Percentiles rank a stretch among this genome's conserved stretches.
Conservation (phyloP, 768 basidiomycete genomes). For the Mycena rebaudengoi region DNA sequence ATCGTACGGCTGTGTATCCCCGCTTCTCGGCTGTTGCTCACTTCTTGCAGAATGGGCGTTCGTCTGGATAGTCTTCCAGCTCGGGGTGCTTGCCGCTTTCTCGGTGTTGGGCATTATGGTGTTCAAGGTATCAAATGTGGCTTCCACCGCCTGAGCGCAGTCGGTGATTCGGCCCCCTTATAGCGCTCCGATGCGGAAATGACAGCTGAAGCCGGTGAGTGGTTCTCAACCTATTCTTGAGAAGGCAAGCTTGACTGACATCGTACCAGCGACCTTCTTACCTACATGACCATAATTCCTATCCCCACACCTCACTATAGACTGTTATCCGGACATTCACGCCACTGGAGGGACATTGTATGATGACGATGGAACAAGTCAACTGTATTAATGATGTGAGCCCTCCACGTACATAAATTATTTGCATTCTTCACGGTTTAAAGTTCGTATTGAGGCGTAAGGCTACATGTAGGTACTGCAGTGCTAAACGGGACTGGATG, state of each 20-base stretch:
- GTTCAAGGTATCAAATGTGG: conserved; percentile 68
- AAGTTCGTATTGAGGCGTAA: conserved; percentile 14
- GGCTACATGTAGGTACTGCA: conserved; percentile 15
- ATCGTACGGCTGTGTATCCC: conserved; percentile 62
- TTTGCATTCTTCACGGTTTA: conserved; percentile 15
- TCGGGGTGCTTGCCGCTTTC: conserved; percentile 79
- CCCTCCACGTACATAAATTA: conserved; percentile 16
- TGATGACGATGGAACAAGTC: conserved; percentile 18
- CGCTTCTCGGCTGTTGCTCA: background rate
- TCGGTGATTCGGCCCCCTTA: conserved; percentile 12
- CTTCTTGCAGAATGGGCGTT: conserved; percentile 76
- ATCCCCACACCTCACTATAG: conserved; percentile 4
- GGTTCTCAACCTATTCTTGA: background rate
- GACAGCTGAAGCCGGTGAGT: conserved; percentile 77
- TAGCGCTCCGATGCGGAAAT: conserved; percentile 67
- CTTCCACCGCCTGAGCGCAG: conserved; percentile 13
- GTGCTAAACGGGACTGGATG: conserved; percentile 18
- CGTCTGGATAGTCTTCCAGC: conserved; percentile 84
- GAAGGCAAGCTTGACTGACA: background rate
- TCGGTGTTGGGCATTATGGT: conserved; percentile 81
- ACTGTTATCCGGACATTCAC: conserved; percentile 3
- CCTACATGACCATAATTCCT: conserved; percentile 54
- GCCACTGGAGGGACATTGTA: conserved; percentile 2
- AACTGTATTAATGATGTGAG: conserved; percentile 16
- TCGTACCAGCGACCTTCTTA: conserved; percentile 61